phyloP scores from a whole-genome alignment of 2,329 filamentous ascomycete species.

The Exophiala viscosa region DNA sequence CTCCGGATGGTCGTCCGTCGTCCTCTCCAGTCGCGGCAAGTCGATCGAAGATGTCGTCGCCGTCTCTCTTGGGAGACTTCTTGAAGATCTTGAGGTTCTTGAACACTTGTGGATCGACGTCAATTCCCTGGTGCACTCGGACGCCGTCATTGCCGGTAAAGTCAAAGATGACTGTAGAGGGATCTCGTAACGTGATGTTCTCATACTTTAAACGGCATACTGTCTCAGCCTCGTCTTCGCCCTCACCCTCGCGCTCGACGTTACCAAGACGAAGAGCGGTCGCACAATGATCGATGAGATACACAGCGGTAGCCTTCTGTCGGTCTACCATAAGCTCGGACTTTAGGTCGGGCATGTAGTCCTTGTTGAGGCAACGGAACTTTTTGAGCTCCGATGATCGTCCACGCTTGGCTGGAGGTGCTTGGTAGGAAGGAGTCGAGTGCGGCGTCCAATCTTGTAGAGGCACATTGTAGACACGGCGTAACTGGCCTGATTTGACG shows the following conservation, averaged over 20 bases:
- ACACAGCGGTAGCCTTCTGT: conserved; percentile 93
- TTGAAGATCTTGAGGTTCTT: conserved; percentile 99
- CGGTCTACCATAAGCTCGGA: conserved; percentile 91
- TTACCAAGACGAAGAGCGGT: conserved; percentile 95
- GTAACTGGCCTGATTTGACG: conserved; percentile 12
- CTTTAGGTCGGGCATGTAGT: conserved; percentile 84
- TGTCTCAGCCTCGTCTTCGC: conserved; percentile 94
- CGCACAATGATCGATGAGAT: conserved; percentile 96
- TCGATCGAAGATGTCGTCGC: conserved; percentile 95
- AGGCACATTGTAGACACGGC: conserved; percentile 18
- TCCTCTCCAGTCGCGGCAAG: neutral
- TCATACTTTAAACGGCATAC: conserved; percentile 97
- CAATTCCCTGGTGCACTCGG: conserved; percentile 88
- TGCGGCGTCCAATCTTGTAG: conserved; percentile 18
- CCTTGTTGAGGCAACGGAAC: conserved; percentile 78
- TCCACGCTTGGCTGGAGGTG: neutral
- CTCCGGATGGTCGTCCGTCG: neutral
- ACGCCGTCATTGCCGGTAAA: conserved; percentile 99
- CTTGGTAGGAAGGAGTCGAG: conserved; percentile 8
- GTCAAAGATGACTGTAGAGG: conserved; percentile 91
- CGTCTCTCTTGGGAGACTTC: conserved; percentile 85
- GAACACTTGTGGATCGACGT: conserved; percentile 88
- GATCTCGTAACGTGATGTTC: conserved; percentile 84
- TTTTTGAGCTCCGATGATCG: neutral
- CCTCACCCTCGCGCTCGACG: conserved; percentile 97